Base-by-base conservation (phyloP, 2,329 filamentous ascomycete species). In the Colletotrichum tropicicola region DNA sequence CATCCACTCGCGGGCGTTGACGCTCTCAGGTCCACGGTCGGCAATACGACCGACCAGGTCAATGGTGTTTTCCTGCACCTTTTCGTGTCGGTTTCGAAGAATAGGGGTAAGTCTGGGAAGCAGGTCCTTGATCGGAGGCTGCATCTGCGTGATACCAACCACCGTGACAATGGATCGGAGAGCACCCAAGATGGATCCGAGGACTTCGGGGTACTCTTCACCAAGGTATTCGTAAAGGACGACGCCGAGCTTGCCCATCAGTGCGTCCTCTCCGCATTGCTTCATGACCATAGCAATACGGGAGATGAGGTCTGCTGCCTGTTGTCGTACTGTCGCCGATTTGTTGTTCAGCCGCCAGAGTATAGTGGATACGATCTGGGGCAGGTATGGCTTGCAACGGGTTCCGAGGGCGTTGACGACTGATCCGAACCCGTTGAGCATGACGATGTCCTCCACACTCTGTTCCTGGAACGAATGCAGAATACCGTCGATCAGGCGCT, bases 1-100 rank as follows among this genome's bases (percentile, higher is more conserved):
- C 97, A 99, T 99, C 96, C 96, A 99, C 80, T 99, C 96, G 73
- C 96, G 89, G 13, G 96, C 94, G 75, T 97, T 97, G 75, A 99
- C 96, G 68, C 92, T 95, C 79, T 99, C 96, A 1, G 96, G 94
- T 1, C 96, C 97, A 70, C 96, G 92, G 79, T 99, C 96, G 15
- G 97, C 96, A 71, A 99, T 98, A 84, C 96, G 95, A 59, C 96
- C 96, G 19, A 99, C 96, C 2, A 99, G 86, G 77, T 99, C 96
- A 72, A 99, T 98, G 0, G 96, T 98, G 79, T 99, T 99, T 74
- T 99, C 96, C 77, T 99, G 96, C 44, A 99, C 97, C 80, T 99
- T 99, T 76, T 99, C 96, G 81, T 99, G 96, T 68, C 96, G 92
- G 80, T 99, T 99, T 75, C 96, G 93, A 57, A 99, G 86, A 76